Conservation (phyloP, 139 green algal species). For the Micromonas commoda region DNA sequence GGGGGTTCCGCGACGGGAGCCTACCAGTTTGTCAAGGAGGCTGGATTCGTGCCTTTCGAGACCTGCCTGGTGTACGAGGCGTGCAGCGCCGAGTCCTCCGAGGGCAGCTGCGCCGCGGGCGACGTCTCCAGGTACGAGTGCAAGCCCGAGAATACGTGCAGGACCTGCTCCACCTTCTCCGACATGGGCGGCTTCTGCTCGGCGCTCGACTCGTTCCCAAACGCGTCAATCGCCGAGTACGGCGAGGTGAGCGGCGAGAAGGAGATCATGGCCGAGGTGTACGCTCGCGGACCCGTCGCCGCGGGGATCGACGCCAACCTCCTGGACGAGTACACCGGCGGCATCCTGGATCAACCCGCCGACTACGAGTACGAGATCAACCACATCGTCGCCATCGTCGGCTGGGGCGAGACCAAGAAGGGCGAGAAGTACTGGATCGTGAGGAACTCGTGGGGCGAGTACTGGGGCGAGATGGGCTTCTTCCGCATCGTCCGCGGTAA, state of each 20-base stretch:
- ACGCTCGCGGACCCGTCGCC: slow-evolving; percentile 68
- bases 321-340: slow-evolving; percentile 46
- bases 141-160: slow-evolving; percentile 33
- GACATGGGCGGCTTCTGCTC: slow-evolving; percentile 30
- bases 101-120: slow-evolving; percentile 17
- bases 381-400: slow-evolving; percentile 78
- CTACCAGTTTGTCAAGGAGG: slow-evolving; percentile 35
- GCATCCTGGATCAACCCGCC: slow-evolving; percentile 44
- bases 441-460: slow-evolving; percentile 64
- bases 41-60: slow-evolving; percentile 27
- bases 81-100: slow-evolving; percentile 14
- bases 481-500: slow-evolving; percentile 59
- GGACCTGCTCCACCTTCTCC: slow-evolving; percentile 54
- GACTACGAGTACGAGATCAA: slow-evolving; percentile 48
- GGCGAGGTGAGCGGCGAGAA: slow-evolving; percentile 52
- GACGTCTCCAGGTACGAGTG: slow-evolving; percentile 45
- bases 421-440: slow-evolving; percentile 59
- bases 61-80: slow-evolving; percentile 55
- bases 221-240: slow-evolving; percentile 53
- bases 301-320: slow-evolving; percentile 76
- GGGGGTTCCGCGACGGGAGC: slow-evolving; percentile 22
- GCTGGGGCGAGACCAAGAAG: slow-evolving; percentile 68
- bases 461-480: slow-evolving; percentile 70
- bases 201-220: slow-evolving; percentile 53
- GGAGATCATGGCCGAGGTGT: slow-evolving; percentile 81